Evolutionary conservation across 192 early-diverging fungal species (phyloP).

Genomic region (Entomortierella parvispora): DNA sequence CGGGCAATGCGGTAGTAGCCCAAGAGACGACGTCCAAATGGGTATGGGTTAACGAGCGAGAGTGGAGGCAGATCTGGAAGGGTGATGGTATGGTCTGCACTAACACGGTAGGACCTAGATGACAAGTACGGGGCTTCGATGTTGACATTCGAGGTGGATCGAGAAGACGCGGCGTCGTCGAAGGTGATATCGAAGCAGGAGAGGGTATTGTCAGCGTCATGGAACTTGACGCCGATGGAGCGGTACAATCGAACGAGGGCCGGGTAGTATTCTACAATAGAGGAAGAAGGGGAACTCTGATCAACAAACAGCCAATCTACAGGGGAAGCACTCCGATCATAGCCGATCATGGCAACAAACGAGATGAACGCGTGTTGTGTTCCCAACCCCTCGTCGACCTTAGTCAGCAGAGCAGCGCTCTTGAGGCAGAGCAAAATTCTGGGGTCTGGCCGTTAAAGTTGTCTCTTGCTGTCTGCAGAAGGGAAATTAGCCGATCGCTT

Average conservation of each 20-base stretch:
- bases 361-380: no score
- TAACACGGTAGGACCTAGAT: constrained; percentile 47
- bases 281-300: no score
- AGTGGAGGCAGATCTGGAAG: constrained; percentile 43
- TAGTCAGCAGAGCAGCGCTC: no score
- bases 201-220: constrained; percentile 49
- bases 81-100: constrained; percentile 45
- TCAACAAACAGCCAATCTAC: no score
- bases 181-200: constrained; percentile 50
- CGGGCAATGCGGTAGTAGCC: constrained; percentile 50
- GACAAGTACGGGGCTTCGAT: constrained; percentile 39
- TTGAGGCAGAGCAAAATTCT: no score
- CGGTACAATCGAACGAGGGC: constrained; percentile 44
- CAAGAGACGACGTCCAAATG: constrained; percentile 43
- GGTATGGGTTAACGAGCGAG: constrained; percentile 46
- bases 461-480: no score
- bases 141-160: constrained; percentile 9
- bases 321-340: no score
- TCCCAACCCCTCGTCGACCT: no score
- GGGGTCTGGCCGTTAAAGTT: no score
- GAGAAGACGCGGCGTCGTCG: constrained; percentile 1
- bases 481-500: no score
- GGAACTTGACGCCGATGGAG: constrained; percentile 45
- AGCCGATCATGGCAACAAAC: no score
- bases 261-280: constrained; percentile 45